These are phyloP conservation scores for Trichophyton rubrum DNA, from an alignment of 2,329 filamentous ascomycete genomes.

Conservation along the genomic window DNA sequence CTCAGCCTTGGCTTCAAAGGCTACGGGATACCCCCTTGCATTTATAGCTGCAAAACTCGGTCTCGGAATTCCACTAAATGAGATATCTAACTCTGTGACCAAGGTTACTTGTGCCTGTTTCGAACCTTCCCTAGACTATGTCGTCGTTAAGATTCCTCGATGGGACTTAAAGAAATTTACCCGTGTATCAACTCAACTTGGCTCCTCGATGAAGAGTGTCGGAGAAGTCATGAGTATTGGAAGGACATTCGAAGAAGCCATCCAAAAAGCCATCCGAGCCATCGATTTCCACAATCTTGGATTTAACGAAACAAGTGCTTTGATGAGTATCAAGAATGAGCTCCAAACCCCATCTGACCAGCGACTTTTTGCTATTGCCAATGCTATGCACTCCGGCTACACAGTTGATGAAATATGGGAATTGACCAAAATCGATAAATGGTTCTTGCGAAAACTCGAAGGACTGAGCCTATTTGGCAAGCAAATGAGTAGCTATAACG, in stretches of 20 bases:
- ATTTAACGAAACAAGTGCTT: constrained; percentile 78
- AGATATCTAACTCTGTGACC: constrained; percentile 92
- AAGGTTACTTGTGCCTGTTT: constrained; percentile 95
- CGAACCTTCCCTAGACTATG: constrained; percentile 94
- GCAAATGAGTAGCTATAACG: constrained; percentile 56
- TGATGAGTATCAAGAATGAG: constrained; percentile 94
- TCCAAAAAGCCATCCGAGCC: constrained; percentile 92
- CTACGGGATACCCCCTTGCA: constrained; percentile 87
- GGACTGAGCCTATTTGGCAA: constrained; percentile 80
- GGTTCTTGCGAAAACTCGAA: constrained; percentile 91
- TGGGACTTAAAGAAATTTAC: constrained; percentile 99
- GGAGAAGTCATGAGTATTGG: constrained; percentile 99
- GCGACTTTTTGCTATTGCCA: constrained; percentile 91
- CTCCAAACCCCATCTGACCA: constrained; percentile 96
- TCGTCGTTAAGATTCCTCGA: constrained; percentile 95
- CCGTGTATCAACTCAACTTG: constrained; percentile 85
- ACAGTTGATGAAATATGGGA: constrained; percentile 96
- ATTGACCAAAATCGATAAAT: constrained; percentile 96
- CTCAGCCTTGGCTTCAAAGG: constrained; percentile 90
- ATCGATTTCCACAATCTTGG: constrained; percentile 93
- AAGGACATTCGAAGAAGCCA: constrained; percentile 91
- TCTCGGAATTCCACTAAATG: constrained; percentile 85
- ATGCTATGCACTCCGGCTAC: constrained; percentile 91
- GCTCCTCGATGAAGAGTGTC: constrained; percentile 98
- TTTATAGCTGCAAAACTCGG: constrained; percentile 96